A percentile compares a stretch with the other conserved stretches of the same genome.
phyloP scores from a whole-genome alignment of 176 grass and related monocot genomes.

The Cymbopogon citratus region DNA sequence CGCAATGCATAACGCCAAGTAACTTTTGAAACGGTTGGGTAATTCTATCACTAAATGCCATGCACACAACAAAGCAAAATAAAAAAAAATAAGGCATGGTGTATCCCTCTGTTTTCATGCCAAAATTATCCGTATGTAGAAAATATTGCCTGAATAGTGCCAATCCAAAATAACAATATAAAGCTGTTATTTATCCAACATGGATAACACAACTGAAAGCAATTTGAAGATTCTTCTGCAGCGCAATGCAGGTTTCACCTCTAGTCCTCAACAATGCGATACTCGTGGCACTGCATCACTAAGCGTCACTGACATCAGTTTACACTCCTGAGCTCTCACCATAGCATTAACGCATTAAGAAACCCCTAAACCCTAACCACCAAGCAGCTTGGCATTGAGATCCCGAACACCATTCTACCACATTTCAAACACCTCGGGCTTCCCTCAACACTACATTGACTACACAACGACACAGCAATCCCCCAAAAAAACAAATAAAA shows the following conservation, averaged over 20 bases:
- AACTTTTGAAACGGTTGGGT: background rate
- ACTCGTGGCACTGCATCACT: background rate
- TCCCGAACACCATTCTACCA: background rate
- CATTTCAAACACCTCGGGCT: slow-evolving; percentile 21
- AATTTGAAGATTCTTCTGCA: background rate
- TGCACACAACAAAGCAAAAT: background rate
- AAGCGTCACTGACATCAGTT: background rate
- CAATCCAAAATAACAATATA: background rate
- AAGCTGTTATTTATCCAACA: background rate
- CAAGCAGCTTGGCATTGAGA: slow-evolving; percentile 6
- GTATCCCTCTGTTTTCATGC: background rate
- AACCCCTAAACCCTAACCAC: slow-evolving; percentile 24
- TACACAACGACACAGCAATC: background rate
- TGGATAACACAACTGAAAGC: background rate
- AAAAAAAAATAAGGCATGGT: background rate
- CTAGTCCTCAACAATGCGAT: background rate
- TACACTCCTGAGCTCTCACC: background rate
- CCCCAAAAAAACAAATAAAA: slow-evolving; percentile 3
- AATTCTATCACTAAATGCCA: background rate
- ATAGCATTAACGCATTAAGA: background rate
- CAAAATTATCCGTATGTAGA: background rate
- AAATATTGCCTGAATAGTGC: background rate
- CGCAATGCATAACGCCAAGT: background rate
- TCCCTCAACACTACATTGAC: slow-evolving; percentile 6
- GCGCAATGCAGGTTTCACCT: slow-evolving; percentile 12